Percentiles rank a stretch among this genome's conserved stretches.
These are phyloP conservation scores for Vaccinium myrtillus DNA, from an alignment of 148 eudicot genomes.

Conservation along the genomic window DNA sequence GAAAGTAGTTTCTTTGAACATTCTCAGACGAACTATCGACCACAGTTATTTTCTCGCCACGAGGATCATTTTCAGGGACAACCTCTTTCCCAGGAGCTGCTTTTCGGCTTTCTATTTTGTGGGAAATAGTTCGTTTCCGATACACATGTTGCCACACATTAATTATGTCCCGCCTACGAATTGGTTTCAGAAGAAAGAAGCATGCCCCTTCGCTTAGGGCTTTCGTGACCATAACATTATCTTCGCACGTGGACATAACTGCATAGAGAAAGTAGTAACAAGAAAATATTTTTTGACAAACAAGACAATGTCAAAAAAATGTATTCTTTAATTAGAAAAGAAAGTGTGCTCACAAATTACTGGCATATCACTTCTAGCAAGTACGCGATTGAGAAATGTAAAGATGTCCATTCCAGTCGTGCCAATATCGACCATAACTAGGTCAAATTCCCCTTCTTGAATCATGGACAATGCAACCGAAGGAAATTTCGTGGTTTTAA, in stretches of 20 bases:
- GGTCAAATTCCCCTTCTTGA: conserved; percentile 22
- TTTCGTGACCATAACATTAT: conserved; percentile 4
- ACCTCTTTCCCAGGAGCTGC: neutral
- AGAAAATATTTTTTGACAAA: neutral
- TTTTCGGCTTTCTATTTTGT: neutral
- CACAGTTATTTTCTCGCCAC: neutral
- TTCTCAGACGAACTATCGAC: neutral
- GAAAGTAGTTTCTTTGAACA: neutral
- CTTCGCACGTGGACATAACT: conserved; percentile 29
- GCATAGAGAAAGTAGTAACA: neutral
- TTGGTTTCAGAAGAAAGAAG: conserved; percentile 27
- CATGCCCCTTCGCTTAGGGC: conserved; percentile 27
- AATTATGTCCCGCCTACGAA: conserved; percentile 11
- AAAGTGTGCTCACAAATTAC: conserved; percentile 30
- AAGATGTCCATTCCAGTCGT: conserved; percentile 34
- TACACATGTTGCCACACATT: conserved; percentile 33
- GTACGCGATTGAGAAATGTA: conserved; percentile 17
- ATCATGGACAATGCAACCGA: conserved; percentile 30
- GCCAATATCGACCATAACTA: conserved; percentile 31
- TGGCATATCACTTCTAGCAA: conserved; percentile 20
- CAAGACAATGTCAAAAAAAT: neutral
- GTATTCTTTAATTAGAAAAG: neutral
- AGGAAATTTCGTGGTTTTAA: conserved; percentile 20
- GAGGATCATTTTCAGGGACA: neutral
- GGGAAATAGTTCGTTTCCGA: conserved; percentile 14